Base-by-base conservation (phyloP, 2,329 filamentous ascomycete species). In the Colletotrichum sidae region DNA sequence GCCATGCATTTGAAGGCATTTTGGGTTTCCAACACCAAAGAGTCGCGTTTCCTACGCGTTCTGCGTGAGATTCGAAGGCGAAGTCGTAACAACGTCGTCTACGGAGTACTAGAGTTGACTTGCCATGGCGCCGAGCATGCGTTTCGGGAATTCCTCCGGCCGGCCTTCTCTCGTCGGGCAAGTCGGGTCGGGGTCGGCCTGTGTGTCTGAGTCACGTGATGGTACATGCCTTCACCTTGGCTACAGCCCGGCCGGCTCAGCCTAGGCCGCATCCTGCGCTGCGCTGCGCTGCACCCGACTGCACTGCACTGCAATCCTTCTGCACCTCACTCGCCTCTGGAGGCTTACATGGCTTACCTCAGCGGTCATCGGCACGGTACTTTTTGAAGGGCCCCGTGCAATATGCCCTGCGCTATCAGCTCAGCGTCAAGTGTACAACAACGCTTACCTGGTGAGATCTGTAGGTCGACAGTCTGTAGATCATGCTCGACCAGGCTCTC, bases 291-390 rank as follows among this genome's bases (percentile, higher is more conserved):
- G 47, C 47, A 17, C 46, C 34, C 17, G 17, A 35, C 46, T 8
- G n/a, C 47, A 17, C 46, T 49, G 46, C 46, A 35, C 46, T 8
- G n/a, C 42, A 25, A 3, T 45, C 11, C 42, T 13, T 15, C 42
- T 25, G 25, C 25, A 25, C 25, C 25, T 25, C 25, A 25, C 25
- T 25, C 25, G 25, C 25, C 25, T 25, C 25, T 49, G 46, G 25
- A 34, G 15, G 45, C 17, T 33, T 34, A 15, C 42, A 15, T 8
- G 17, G 47, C 52, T 63, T 66, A 62, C 60, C 46, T 65, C 52
- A 65, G 46, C 38, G 39, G 13, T 37, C 39, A 37, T 57, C 47
- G 53, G 62, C 58, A 62, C 52, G 62, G 58, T 62, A 56, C 58
- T 62, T 60, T 60, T 25, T 45, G n/a, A 15, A 15, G 42, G 17